Conservation (phyloP, 1,139 yeast species). For the Candida sp. region DNA sequence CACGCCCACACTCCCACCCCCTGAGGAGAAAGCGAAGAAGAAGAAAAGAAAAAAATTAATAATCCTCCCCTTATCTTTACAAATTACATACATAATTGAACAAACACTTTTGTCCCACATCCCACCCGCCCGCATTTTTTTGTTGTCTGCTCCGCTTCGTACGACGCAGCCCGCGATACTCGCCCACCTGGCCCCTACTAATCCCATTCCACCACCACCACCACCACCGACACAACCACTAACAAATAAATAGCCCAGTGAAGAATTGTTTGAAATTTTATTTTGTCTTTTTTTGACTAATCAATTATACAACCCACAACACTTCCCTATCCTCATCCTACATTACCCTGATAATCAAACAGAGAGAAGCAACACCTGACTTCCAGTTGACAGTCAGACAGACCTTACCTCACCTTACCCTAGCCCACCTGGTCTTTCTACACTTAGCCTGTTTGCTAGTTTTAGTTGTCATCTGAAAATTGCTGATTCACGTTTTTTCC, state of each 20-base stretch:
- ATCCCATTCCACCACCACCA: background rate
- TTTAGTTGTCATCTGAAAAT: background rate
- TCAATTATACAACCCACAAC: background rate
- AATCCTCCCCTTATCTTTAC: slow-evolving; percentile 2
- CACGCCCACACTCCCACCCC: too few relatives aligned
- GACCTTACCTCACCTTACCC: too few relatives aligned
- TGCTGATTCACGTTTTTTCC: background rate
- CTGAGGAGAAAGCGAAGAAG: background rate
- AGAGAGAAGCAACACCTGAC: too few relatives aligned
- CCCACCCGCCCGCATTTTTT: background rate
- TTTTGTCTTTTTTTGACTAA: too few relatives aligned
- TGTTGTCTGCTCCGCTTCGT: background rate
- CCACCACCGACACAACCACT: too few relatives aligned
- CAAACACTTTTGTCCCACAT: slow-evolving; percentile 1
- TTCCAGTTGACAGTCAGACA: too few relatives aligned
- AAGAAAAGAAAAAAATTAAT: background rate
- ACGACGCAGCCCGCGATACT: too few relatives aligned
- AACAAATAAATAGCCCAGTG: too few relatives aligned
- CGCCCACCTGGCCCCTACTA: background rate
- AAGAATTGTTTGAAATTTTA: too few relatives aligned
- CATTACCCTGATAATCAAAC: too few relatives aligned
- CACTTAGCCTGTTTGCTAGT: background rate
- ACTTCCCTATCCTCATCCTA: background rate
- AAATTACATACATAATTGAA: background rate
- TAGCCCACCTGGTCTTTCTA: background rate